Percentiles rank a stretch among this genome's conserved stretches.
phyloP scores from a whole-genome alignment of 2,329 filamentous ascomycete genomes.

The Epichloe brachyelytri region DNA sequence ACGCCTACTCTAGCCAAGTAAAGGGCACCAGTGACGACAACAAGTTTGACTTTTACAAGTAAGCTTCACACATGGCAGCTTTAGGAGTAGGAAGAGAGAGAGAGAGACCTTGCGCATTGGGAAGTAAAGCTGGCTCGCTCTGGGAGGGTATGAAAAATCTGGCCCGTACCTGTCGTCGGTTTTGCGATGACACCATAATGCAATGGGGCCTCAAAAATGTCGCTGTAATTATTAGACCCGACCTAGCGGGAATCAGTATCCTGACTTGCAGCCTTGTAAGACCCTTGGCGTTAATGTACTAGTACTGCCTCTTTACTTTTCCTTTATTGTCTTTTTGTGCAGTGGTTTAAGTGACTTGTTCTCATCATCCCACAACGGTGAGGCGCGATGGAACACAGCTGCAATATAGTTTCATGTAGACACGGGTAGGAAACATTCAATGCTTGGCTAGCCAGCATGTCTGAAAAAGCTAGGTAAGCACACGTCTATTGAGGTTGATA shows the following conservation, averaged over 20 bases:
- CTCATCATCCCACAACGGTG: too few species aligned
- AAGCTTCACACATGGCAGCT: constrained; percentile 16
- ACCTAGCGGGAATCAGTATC: not conserved
- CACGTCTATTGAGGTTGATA: not conserved
- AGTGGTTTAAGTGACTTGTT: not conserved
- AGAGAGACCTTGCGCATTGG: not conserved
- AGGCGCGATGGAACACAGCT: too few species aligned
- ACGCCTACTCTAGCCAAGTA: constrained; percentile 93
- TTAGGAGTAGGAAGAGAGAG: not conserved
- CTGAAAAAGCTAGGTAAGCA: too few species aligned
- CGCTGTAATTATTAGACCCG: not conserved
- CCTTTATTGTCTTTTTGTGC: not conserved
- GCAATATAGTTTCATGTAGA: too few species aligned
- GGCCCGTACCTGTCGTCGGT: too few species aligned
- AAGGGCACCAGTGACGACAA: constrained; percentile 58
- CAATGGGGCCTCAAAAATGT: not conserved
- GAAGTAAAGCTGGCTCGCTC: too few species aligned
- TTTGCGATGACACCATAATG: too few species aligned
- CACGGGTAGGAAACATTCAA: too few species aligned
- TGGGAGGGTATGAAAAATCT: too few species aligned
- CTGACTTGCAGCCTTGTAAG: not conserved
- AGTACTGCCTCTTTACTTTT: not conserved
- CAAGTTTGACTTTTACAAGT: constrained; percentile 91
- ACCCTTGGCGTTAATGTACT: not conserved
- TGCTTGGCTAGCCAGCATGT: too few species aligned